Percentiles rank a stretch among this genome's conserved stretches.
Conservation (phyloP, 306 rosid genomes). For the Quercus agrifolia region DNA sequence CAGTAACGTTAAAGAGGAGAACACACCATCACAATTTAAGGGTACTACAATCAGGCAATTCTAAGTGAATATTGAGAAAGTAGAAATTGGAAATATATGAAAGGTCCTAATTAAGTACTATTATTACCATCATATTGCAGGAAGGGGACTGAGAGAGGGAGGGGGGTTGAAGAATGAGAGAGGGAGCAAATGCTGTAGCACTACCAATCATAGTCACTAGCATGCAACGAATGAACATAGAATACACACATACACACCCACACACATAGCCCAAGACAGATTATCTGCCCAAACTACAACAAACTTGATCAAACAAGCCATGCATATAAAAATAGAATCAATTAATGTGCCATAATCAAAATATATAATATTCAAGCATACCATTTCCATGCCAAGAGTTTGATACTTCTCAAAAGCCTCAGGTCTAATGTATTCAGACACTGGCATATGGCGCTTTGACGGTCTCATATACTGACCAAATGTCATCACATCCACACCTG, state of each 20-base stretch:
- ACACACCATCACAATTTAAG: background rate
- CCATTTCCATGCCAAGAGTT: conserved; percentile 95
- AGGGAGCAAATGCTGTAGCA: background rate
- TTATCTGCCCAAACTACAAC: background rate
- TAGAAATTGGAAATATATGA: background rate
- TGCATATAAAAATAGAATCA: background rate
- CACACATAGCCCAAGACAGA: background rate
- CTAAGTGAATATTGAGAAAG: background rate
- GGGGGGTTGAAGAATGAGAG: too few relatives aligned
- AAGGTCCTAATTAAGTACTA: background rate
- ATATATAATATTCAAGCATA: background rate
- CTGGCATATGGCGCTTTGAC: conserved; percentile 98
- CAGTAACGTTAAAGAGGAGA: too few relatives aligned
- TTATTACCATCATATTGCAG: background rate
- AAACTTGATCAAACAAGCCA: background rate
- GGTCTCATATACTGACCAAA: conserved; percentile 99
- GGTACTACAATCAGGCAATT: background rate
- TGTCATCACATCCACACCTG: conserved; percentile 97
- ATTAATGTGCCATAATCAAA: background rate
- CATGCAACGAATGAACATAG: background rate
- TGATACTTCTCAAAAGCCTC: conserved; percentile 88
- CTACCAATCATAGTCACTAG: background rate
- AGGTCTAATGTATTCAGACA: conserved; percentile 87
- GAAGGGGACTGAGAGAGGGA: background rate
- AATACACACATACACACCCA: background rate